Evolutionary conservation across 1,284 basidiomycete genomes (phyloP).

Genomic region (Sanghuangporus baumii): DNA sequence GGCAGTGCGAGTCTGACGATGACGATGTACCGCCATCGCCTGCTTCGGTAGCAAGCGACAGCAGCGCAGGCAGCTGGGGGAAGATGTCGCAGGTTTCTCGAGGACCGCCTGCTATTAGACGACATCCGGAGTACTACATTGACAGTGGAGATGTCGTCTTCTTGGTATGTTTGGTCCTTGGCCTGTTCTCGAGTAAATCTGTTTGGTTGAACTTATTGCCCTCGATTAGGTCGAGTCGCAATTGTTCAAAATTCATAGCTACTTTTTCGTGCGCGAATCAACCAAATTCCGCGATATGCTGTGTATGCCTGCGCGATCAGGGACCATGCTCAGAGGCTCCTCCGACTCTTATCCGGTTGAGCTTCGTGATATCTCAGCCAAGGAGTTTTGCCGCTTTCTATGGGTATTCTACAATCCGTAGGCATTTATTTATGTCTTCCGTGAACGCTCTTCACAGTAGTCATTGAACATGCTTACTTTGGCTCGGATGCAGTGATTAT

Average conservation of each 20-base stretch:
- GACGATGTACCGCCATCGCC: not conserved
- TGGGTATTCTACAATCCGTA: conserved; percentile 56
- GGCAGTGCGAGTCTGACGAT: not conserved
- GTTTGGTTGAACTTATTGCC: conserved; percentile 4
- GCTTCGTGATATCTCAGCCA: conserved; percentile 40
- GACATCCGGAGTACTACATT: conserved; percentile 15
- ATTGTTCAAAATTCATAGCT: conserved; percentile 53
- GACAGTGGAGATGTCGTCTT: conserved; percentile 18
- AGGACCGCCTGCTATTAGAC: not conserved
- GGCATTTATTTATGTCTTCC: not conserved
- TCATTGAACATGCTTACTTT: conserved; percentile 43
- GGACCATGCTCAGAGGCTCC: conserved; percentile 35
- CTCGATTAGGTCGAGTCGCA: conserved; percentile 38
- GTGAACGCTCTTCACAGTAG: not conserved
- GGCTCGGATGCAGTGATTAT: conserved; percentile 32
- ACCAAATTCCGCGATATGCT: conserved; percentile 34
- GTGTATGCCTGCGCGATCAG: conserved; percentile 28
- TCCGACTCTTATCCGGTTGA: conserved; percentile 45
- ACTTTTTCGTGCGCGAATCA: conserved; percentile 64
- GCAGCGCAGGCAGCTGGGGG: conserved; percentile 5
- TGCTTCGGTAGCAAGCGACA: conserved; percentile 1
- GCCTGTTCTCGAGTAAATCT: not conserved
- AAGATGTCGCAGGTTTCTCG: conserved; percentile 9
- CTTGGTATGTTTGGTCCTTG: not conserved
- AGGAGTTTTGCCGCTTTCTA: conserved; percentile 49